Evolutionary conservation across 306 rosid species (phyloP), one percentile per base, ranked within the genome.

Genomic region (Lotus japonicus): DNA sequence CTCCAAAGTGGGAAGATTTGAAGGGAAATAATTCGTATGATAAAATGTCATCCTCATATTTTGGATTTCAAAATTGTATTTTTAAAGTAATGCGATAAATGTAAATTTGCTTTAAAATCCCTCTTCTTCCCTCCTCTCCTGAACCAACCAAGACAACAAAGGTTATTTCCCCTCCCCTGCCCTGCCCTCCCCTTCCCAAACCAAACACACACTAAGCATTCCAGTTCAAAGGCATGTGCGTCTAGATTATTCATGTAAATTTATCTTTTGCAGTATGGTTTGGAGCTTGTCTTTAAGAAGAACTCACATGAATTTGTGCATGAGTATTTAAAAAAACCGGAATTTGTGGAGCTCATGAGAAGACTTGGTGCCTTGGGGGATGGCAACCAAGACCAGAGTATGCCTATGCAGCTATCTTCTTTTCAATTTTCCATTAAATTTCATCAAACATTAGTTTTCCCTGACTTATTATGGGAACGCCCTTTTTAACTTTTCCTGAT

Each of bases 331-430:
- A 90, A 95, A 76, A 81, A 74, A 44, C 81, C 89, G 0, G 96
- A 85, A 74, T 94, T 79, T 36, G 87, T 90, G 38, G 96, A 95
- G 52, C 88, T 95, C 82, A 90, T 95, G 99, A 85, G 92, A 65
- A 79, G 89, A 76, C 91, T 90, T 6, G 99, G 97, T 49, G 99
- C 99, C 64, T 81, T 95, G 84, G 99, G 99, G 64, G 99, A 95
- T 68, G 90, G 96, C 19, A 95, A 84, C 85, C 97, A 84, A 76
- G 99, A 90, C 83, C 92, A 77, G 31, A 87, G 95, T 90, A 86
- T 64, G 45, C 55, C 64, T 31, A 11, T 19, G 36, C 36, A 31
- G 14, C 75, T 45, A 10, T 58, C 14, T 7, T 66, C 19, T 51
- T 21, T 51, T 33, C 44, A 65, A 2, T 1, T 42, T 66, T 35